Base-by-base conservation (phyloP, 345 rosid genomes). In the Mallotus nudiflorus region DNA sequence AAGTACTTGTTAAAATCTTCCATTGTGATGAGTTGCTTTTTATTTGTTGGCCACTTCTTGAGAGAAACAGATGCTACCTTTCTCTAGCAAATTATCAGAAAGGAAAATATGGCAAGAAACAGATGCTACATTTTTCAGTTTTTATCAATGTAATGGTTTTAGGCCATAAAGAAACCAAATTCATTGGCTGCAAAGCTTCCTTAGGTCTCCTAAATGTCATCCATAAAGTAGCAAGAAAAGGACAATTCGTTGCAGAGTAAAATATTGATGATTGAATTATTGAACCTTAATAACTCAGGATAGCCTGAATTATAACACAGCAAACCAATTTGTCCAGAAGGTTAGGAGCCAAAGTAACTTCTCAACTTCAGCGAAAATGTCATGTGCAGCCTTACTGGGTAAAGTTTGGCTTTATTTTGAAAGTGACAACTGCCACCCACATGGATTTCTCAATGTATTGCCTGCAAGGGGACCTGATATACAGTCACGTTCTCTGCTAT, bases 341-440 rank as follows among this genome's bases (percentile, higher is more conserved):
- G 58, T 56, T 48, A 44, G 61, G 74, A 72, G 55, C 31, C 74
- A 28, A 10, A 64, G 37, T 68, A 42, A 68, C 27, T 31, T 45
- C 65, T 72, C 71, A 27, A 24, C 37, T 65, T 33, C n/a, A n/a
- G 18, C 63, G 68, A 39, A 35, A 55, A 44, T 27, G 64, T 57
- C 48, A 39, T 49, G 12, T 29, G 66, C 40, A 60, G 6, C 37
- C 37, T 2, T 33, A 33, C 6, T 33, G 37, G 37, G 37, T 20
- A 54, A 53, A n/a, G 39, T 8, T 67, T 28, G 68, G 59, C 70
- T 52, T 50, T 24, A 44, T 44, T n/a, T 19, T 20, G 49, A 58
- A 25, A 54, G 33, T 57, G 66, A 58, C 73, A 63, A 67, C 65
- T 62, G 73, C 76, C 67, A 39, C 66, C 56, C 82, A 79, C 76